Evolutionary conservation across 1,139 yeast genomes (phyloP).

Genomic region (Candida pseudoviswanathii): DNA sequence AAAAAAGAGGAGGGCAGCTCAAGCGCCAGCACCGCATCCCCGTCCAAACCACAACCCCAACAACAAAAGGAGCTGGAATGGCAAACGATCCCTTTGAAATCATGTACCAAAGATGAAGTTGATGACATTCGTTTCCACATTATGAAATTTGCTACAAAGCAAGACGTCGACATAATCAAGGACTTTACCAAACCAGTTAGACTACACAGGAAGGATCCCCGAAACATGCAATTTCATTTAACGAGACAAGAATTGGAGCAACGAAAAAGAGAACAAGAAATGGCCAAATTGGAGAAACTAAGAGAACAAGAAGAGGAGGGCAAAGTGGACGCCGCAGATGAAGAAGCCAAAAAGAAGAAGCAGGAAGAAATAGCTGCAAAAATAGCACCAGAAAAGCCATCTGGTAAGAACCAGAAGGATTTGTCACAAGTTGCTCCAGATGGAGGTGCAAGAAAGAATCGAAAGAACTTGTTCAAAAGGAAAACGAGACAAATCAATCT

Average conservation of each 20-base stretch:
- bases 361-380: conserved; percentile 8
- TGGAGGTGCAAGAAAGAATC: conserved; percentile 80
- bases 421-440: conserved; percentile 86
- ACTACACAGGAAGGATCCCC: conserved; percentile 89
- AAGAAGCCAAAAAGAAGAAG: conserved; percentile 22
- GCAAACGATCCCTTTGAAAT: conserved; percentile 72
- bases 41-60: conserved; percentile 10
- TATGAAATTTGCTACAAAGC: conserved; percentile 75
- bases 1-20: conserved; percentile 22
- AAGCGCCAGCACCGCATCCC: not conserved
- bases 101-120: conserved; percentile 72
- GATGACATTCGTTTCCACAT: conserved; percentile 79
- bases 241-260: conserved; percentile 63
- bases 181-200: conserved; percentile 83
- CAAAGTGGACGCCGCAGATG: conserved; percentile 21
- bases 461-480: conserved; percentile 65
- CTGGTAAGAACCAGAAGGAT: conserved; percentile 40
- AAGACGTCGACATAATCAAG: conserved; percentile 66
- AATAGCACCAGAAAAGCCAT: conserved; percentile 6
- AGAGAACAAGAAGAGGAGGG: conserved; percentile 20
- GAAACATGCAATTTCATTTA: conserved; percentile 82
- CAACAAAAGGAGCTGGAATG: conserved; percentile 31
- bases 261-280: conserved; percentile 47
- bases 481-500: conserved; percentile 84
- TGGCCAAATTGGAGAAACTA: conserved; percentile 1